Conservation (phyloP, 768 basidiomycete genomes). For the Russula brevipes region DNA sequence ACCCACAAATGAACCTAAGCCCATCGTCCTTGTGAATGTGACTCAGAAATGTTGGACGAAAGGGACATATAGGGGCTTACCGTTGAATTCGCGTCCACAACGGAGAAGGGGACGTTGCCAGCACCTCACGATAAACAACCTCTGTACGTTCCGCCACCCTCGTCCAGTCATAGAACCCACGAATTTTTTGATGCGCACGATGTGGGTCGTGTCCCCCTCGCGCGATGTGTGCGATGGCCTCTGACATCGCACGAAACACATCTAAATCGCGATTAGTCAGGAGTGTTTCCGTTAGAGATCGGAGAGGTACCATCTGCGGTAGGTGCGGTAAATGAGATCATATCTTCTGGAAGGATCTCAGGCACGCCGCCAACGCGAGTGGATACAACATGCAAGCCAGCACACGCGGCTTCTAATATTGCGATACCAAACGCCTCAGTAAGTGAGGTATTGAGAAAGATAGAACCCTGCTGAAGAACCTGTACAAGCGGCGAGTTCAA, state of each 20-base stretch:
- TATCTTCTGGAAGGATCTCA: conserved; percentile 87
- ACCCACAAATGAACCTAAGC: conserved; percentile 74
- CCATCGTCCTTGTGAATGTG: conserved; percentile 55
- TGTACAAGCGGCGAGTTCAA: conserved; percentile 29
- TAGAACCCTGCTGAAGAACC: conserved; percentile 83
- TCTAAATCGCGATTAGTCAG: conserved; percentile 43
- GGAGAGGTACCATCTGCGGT: conserved; percentile 77
- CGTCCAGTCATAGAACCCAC: conserved; percentile 83
- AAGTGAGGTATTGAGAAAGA: conserved; percentile 92
- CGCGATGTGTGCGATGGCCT: conserved; percentile 69
- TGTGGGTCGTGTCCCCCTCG: conserved; percentile 68
- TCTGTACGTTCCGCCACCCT: conserved; percentile 79
- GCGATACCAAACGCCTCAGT: conserved; percentile 97
- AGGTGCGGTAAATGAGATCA: conserved; percentile 93
- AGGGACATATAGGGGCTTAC: conserved; percentile 36
- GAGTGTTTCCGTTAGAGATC: background rate
- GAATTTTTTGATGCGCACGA: conserved; percentile 70
- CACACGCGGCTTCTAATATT: conserved; percentile 95
- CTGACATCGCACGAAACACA: conserved; percentile 74
- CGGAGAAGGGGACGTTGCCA: conserved; percentile 56
- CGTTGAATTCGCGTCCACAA: conserved; percentile 73
- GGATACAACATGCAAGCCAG: conserved; percentile 89
- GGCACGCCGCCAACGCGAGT: conserved; percentile 95
- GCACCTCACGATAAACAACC: conserved; percentile 67
- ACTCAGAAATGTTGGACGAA: background rate